These are phyloP conservation scores for Globisporangium splendens DNA, from an alignment of 352 stramenopile genomes.

Conservation along the genomic window DNA sequence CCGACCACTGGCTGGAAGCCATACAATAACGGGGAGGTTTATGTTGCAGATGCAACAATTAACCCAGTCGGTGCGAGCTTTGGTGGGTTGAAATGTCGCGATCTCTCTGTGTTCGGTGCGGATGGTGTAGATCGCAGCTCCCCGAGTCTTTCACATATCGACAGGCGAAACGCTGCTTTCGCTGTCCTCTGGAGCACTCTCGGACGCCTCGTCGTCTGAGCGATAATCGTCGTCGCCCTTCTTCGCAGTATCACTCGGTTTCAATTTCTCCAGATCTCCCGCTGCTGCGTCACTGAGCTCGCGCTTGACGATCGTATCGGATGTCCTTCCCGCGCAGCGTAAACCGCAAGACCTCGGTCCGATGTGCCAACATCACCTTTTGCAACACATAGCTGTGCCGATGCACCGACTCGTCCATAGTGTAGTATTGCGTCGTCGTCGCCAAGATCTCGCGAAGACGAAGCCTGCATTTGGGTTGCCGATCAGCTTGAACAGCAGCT, in stretches of 20 bases:
- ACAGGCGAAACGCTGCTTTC: conserved; percentile 3
- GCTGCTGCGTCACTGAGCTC: conserved; percentile 29
- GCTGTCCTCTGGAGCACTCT: background rate
- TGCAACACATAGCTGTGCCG: conserved; percentile 49
- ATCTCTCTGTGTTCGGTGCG: too few species aligned
- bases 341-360: conserved; percentile 25
- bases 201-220: too few species aligned
- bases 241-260: background rate
- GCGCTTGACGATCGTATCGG: conserved; percentile 45
- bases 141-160: too few species aligned
- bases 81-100: too few species aligned
- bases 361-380: conserved; percentile 46
- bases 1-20: too few species aligned
- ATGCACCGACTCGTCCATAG: conserved; percentile 24
- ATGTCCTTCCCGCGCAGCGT: conserved; percentile 34
- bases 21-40: too few species aligned
- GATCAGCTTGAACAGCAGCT: conserved; percentile 30
- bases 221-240: too few species aligned
- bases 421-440: conserved; percentile 33
- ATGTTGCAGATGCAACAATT: too few species aligned
- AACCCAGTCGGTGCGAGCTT: too few species aligned
- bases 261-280: background rate
- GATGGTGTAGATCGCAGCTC: too few species aligned
- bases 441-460: conserved; percentile 31
- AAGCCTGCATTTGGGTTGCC: conserved; percentile 13